A percentile compares a stretch with the other conserved stretches of the same genome.
These are phyloP conservation scores for Chalaropsis ovoidea DNA, from an alignment of 2,329 filamentous ascomycete species.

Conservation along the genomic window DNA sequence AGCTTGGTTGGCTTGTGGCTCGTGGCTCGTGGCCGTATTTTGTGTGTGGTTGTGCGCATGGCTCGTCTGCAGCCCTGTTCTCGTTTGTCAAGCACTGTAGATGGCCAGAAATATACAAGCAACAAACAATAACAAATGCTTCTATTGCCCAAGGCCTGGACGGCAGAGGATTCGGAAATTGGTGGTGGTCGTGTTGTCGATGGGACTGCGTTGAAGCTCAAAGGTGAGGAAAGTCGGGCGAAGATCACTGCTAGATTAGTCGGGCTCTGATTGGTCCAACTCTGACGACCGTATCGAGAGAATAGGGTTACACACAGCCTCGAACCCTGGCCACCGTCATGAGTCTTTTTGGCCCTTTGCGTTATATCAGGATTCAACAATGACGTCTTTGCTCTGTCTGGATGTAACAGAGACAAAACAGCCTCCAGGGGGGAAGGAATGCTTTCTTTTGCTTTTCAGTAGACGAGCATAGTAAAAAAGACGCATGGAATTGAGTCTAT, in stretches of 20 bases:
- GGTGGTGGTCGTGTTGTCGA: no score
- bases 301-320: background rate
- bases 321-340: background rate
- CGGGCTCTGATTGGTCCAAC: background rate
- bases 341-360: background rate
- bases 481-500: background rate
- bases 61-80: background rate
- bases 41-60: background rate
- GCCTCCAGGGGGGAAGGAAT: background rate
- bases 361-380: background rate
- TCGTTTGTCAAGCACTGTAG: background rate
- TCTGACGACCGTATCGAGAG: background rate
- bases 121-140: background rate
- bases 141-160: background rate
- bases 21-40: background rate
- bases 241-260: background rate
- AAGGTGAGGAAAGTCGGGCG: background rate
- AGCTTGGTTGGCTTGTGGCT: background rate
- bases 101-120: constrained; percentile 6
- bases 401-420: background rate
- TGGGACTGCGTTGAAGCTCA: background rate
- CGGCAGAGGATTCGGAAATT: no score
- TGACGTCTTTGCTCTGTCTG: background rate
- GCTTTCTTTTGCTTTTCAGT: background rate
- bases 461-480: background rate